phyloP scores from a whole-genome alignment of 1,284 basidiomycete genomes.

The Tilletia setariae region DNA sequence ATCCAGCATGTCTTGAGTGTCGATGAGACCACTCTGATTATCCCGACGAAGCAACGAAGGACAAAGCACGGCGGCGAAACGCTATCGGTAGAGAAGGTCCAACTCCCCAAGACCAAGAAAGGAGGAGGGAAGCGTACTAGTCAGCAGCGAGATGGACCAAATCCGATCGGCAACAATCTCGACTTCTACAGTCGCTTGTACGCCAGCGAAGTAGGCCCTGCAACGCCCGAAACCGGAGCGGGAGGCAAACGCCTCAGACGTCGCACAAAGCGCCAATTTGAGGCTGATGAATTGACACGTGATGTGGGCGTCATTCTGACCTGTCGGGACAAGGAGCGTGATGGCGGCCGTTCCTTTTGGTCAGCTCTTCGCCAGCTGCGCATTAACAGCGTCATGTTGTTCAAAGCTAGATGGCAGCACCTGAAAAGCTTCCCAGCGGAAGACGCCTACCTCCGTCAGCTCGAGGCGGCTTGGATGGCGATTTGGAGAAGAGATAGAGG shows the following conservation, averaged over 20 bases:
- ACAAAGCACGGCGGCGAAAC: neutral
- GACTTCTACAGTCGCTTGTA: no score
- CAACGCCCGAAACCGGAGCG: neutral
- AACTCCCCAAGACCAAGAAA: neutral
- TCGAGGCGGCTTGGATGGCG: conserved; percentile 5
- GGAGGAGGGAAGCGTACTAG: neutral
- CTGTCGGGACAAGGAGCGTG: conserved; percentile 8
- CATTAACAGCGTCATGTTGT: neutral
- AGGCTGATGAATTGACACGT: neutral
- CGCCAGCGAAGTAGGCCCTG: no score
- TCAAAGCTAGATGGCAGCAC: conserved; percentile 1
- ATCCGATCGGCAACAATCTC: no score
- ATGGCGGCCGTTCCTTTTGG: neutral
- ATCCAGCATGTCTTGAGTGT: neutral
- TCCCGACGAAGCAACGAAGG: neutral
- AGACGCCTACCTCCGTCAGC: conserved; percentile 5
- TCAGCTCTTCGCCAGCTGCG: neutral
- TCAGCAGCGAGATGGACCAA: neutral
- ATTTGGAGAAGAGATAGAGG: neutral
- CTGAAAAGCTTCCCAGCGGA: conserved; percentile 10
- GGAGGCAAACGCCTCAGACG: neutral
- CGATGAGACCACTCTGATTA: neutral
- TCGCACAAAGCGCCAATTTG: neutral
- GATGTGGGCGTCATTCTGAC: conserved; percentile 6
- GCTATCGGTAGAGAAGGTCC: neutral